Evolutionary conservation across 2,329 filamentous ascomycete genomes (phyloP).

Genomic region (Fusarium mangiferae): DNA sequence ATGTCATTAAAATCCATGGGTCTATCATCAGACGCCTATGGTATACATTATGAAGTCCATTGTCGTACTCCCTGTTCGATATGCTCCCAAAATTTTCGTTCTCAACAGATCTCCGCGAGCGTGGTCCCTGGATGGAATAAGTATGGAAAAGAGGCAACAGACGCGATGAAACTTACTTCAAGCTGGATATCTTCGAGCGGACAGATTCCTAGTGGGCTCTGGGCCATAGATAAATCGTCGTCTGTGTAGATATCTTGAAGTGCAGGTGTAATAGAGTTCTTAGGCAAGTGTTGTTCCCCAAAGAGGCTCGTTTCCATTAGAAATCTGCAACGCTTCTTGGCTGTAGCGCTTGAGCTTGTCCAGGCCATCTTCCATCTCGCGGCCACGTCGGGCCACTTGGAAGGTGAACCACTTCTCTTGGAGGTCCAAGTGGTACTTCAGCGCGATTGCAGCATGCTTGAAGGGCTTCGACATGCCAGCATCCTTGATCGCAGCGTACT

Average conservation of each 20-base stretch:
- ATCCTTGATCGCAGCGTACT: not conserved
- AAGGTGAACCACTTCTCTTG: not conserved
- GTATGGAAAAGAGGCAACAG: not conserved
- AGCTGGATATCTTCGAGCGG: not conserved
- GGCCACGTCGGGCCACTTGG: not conserved
- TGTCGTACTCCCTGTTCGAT: not conserved
- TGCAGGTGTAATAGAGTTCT: not conserved
- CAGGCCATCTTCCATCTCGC: slow-evolving; percentile 4
- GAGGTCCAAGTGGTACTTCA: not conserved
- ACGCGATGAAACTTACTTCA: not conserved
- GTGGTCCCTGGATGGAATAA: not conserved
- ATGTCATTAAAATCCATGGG: not conserved
- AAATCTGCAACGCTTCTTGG: not conserved
- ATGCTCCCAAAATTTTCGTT: not conserved
- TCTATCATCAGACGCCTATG: not conserved
- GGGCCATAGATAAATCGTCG: not conserved
- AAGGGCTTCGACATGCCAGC: not conserved
- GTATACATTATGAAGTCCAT: not conserved
- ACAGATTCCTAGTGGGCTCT: not conserved
- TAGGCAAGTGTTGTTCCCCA: not conserved
- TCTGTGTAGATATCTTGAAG: not conserved
- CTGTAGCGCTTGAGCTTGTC: slow-evolving; percentile 15
- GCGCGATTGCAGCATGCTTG: not conserved
- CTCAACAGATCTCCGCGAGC: not conserved
- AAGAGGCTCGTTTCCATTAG: not conserved